Base-by-base conservation (phyloP, 2,329 filamentous ascomycete genomes). In the Colletotrichum orchidophilum region DNA sequence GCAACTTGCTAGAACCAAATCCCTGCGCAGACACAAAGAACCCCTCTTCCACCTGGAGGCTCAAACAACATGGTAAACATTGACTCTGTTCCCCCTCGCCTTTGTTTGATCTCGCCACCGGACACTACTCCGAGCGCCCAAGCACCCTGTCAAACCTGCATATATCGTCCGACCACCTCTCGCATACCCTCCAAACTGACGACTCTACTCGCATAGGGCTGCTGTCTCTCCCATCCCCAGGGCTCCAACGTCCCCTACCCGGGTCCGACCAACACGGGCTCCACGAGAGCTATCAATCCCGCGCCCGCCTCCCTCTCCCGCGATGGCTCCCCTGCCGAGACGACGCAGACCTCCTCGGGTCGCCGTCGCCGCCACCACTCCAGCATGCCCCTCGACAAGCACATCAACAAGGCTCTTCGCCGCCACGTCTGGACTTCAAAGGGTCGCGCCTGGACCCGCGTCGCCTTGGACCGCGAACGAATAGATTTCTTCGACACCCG, bases 401-500 rank as follows among this genome's bases (percentile, higher is more conserved):
- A 93, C 78, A 92, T 93, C 78, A 93, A 94, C 76, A 88, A 89
- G 75, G 92, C 92, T 1, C 83, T 95, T 49, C 87, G 88, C 54
- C 86, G 85, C 1, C 92, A 93, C 75, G 82, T 87, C 65, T 95
- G 93, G 93, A 83, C 83, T 13, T 89, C 91, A 67, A 87, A 86
- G 72, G 85, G 87, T 63, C 88, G 88, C 24, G 81, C 83, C 18
- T 97, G 93, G 93, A 95, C 93, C 1, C 89, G 88, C n/a, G 78
- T 82, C 18, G 84, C 92, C 63, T 84, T 97, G 2, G 88, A 90
- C 70, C 86, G 86, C 35, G 94, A 97, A 82, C 89, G 96, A 59
- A 83, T 83, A 59, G 94, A 94, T 73, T 98, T 97, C 85, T 98
- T 97, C 81, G 95, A 98, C 72, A 98, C 95, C 1, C 86, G 94